Conservation (phyloP, 352 stramenopile species). For the Phytopythium kandeliae region DNA sequence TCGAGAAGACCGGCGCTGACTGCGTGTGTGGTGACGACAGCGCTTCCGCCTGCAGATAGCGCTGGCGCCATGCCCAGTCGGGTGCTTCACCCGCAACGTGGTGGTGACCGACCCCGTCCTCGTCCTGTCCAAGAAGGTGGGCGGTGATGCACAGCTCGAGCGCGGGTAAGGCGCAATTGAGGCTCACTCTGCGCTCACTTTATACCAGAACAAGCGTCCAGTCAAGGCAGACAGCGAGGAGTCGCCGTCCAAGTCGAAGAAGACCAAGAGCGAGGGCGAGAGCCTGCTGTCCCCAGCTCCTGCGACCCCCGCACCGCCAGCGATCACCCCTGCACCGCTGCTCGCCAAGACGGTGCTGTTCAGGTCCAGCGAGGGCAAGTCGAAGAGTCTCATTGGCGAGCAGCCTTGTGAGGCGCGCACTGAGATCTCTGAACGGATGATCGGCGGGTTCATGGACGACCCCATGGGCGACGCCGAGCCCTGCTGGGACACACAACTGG, state of each 20-base stretch:
- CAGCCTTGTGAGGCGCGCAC: neutral
- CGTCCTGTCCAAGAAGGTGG: constrained; percentile 66
- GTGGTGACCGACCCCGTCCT: constrained; percentile 46
- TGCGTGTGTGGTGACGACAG: constrained; percentile 23
- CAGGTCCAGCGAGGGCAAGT: neutral
- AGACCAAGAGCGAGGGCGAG: constrained; percentile 21
- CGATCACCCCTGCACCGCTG: neutral
- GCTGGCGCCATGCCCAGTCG: constrained; percentile 30
- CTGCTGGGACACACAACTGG: constrained; percentile 5
- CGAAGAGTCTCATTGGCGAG: neutral
- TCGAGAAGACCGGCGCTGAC: neutral
- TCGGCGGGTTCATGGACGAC: constrained; percentile 3
- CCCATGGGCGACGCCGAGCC: constrained; percentile 2
- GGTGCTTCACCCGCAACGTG: constrained; percentile 12
- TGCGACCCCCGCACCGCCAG: neutral
- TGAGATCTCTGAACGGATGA: constrained; percentile 3
- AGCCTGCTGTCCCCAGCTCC: neutral
- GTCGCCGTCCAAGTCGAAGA: constrained; percentile 35
- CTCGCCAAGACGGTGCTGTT: neutral
- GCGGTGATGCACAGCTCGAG: neutral
- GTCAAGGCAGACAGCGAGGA: constrained; percentile 43
- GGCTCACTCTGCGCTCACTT: too few species aligned
- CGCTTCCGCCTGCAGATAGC: constrained; percentile 55
- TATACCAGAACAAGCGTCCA: constrained; percentile 53
- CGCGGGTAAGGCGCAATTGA: too few species aligned